phyloP scores from a whole-genome alignment of 345 rosid genomes.

The Lepidium didymum region DNA sequence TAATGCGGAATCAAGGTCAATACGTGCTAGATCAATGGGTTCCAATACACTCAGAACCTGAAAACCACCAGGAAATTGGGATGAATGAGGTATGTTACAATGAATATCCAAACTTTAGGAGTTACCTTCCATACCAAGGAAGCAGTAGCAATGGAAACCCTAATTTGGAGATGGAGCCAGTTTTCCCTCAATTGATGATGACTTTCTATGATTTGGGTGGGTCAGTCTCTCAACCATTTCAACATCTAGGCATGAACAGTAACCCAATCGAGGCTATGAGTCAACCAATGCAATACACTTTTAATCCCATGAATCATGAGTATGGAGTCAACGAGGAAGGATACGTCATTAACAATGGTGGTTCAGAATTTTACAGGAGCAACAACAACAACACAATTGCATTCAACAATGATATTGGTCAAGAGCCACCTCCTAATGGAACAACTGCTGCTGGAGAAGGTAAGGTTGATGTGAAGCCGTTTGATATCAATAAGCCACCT shows the following conservation, averaged over 20 bases:
- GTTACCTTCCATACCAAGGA: neutral
- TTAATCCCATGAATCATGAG: neutral
- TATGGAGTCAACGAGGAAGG: neutral
- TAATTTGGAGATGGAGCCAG: neutral
- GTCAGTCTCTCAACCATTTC: neutral
- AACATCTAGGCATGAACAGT: neutral
- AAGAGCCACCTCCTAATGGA: neutral
- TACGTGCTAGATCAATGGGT: constrained; percentile 13
- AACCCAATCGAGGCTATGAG: neutral
- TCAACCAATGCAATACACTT: neutral
- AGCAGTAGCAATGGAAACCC: neutral
- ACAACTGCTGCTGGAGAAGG: neutral
- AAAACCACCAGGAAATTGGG: neutral
- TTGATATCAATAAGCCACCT: neutral
- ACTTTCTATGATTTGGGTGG: neutral
- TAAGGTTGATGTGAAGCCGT: neutral
- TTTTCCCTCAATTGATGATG: neutral
- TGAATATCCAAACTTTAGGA: neutral
- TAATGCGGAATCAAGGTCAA: neutral
- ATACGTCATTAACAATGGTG: neutral
- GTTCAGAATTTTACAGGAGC: neutral
- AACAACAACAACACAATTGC: neutral
- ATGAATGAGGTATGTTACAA: neutral
- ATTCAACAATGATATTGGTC: neutral
- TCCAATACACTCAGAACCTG: neutral